Evolutionary conservation across 768 basidiomycete genomes (phyloP), one percentile per base, ranked within the genome.

Genomic region (Coprinellus micaceus): DNA sequence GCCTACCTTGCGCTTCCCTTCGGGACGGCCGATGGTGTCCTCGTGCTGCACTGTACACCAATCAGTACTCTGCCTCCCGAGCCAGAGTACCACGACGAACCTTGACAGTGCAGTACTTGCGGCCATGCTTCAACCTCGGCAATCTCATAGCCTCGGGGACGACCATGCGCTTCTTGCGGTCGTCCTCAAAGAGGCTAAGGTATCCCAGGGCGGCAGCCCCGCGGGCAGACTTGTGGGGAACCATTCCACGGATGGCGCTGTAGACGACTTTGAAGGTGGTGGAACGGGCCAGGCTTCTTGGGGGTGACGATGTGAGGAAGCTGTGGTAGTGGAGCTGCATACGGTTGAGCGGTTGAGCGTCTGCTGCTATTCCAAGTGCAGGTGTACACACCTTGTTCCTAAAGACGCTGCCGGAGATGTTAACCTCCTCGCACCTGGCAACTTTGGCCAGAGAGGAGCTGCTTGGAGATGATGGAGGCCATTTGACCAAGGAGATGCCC

Each of bases 301-400:
- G 97, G 97, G 83, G 98, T 99, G 68, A 98, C 96, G 61, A 98
- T 93, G 76, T 98, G 96, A 99, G 88, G 85, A 97, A 98, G 75
- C 94, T 95, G 82, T 98, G 94, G 86, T 98, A 99, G 63, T 94
- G 89, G 68, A 98, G 89, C 94, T 97, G 70, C 40, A 45, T 22
- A 54, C 30, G 40, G 25, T 29, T 37, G n/a, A n/a, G n/a, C n/a
- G n/a, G n/a, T n/a, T n/a, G 29, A 59, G 54, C 36, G 11, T 46
- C 19, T 45, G 56, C 53, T 30, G 44, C 37, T 40, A 25, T 49
- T 49, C 37, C 6, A 17, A 40, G 28, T 39, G 56, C 49, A 58
- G 50, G 28, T 53, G n/a, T 39, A 50, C 80, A 73, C 74, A 97
- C 94, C 88, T 99, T 99, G 90, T 98, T 97, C 77, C 97, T 86